These are phyloP conservation scores for Chlamydomonas schloesseri DNA, from an alignment of 139 green algal genomes.

Conservation along the genomic window DNA sequence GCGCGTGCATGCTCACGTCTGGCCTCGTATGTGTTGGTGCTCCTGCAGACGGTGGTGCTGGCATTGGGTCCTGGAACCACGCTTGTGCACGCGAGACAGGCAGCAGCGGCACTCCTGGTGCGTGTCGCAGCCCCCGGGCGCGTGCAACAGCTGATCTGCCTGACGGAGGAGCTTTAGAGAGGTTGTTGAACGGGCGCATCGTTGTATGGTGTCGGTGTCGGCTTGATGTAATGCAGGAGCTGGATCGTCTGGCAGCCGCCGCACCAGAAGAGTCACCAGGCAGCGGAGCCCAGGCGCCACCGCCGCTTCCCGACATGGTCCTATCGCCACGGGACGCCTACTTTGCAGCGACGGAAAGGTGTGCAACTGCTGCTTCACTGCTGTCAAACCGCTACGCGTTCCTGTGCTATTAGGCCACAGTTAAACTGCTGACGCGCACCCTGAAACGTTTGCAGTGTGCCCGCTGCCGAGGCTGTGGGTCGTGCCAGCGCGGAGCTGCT, in stretches of 20 bases:
- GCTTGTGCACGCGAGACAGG: constrained; percentile 47
- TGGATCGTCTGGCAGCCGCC: not conserved
- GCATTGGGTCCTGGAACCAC: constrained; percentile 75
- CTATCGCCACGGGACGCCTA: constrained; percentile 4
- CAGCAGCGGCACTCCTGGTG: constrained; percentile 60
- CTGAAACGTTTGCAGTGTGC: constrained; percentile 8
- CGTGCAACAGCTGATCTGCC: no score
- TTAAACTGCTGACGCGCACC: no score
- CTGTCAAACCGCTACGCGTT: not conserved
- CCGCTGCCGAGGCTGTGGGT: constrained; percentile 37
- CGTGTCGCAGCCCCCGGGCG: no score
- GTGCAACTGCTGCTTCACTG: no score
- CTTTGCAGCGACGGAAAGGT: constrained; percentile 20
- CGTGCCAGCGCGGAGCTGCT: constrained; percentile 84
- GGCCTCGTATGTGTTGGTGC: constrained; percentile 2
- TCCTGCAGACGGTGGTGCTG: constrained; percentile 75
- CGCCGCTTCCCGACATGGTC: not conserved
- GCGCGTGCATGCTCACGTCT: no score
- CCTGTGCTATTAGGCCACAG: not conserved
- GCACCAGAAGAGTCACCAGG: not conserved
- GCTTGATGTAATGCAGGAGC: no score
- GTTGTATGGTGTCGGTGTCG: no score
- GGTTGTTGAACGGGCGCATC: no score
- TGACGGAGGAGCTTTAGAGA: no score
- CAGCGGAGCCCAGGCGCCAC: not conserved